A percentile compares a stretch with the other conserved stretches of the same genome.
Conservation (phyloP, 1,284 basidiomycete species). For the Sanghuangporus baumii region DNA sequence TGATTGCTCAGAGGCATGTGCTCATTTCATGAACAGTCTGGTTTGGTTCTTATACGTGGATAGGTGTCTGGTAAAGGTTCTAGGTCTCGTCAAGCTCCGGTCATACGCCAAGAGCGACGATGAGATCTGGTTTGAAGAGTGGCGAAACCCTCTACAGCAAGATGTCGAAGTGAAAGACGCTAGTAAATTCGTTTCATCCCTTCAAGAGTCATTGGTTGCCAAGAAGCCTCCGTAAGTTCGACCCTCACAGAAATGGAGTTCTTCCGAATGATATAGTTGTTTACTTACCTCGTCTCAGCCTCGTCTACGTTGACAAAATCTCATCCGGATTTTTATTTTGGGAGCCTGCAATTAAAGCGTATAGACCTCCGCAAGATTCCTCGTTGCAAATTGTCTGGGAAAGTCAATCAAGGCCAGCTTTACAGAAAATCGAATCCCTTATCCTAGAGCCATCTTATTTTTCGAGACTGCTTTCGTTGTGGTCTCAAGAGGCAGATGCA, state of each 20-base stretch:
- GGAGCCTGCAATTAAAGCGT: conserved; percentile 69
- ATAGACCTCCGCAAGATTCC: conserved; percentile 43
- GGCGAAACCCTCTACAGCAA: conserved; percentile 67
- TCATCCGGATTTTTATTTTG: conserved; percentile 85
- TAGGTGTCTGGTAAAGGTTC: conserved; percentile 71
- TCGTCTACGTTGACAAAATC: conserved; percentile 72
- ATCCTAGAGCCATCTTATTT: conserved; percentile 58
- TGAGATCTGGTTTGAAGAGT: conserved; percentile 77
- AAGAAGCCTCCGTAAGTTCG: conserved; percentile 22
- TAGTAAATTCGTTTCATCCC: conserved; percentile 38
- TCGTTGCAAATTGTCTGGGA: conserved; percentile 60
- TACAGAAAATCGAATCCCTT: conserved; percentile 51
- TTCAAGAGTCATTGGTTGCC: conserved; percentile 33
- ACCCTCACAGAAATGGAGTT: neutral
- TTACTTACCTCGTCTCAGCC: conserved; percentile 17
- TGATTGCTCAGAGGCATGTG: conserved; percentile 59
- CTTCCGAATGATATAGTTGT: neutral
- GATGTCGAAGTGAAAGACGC: conserved; percentile 49
- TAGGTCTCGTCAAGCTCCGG: conserved; percentile 80
- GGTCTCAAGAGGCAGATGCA: conserved; percentile 69
- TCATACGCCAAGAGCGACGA: conserved; percentile 67
- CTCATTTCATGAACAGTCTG: neutral
- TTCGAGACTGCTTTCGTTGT: conserved; percentile 48
- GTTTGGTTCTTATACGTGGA: conserved; percentile 18
- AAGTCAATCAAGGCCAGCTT: conserved; percentile 46